These are phyloP conservation scores for Stachybotrys chartarum DNA, from an alignment of 2,329 filamentous ascomycete genomes.

Conservation along the genomic window DNA sequence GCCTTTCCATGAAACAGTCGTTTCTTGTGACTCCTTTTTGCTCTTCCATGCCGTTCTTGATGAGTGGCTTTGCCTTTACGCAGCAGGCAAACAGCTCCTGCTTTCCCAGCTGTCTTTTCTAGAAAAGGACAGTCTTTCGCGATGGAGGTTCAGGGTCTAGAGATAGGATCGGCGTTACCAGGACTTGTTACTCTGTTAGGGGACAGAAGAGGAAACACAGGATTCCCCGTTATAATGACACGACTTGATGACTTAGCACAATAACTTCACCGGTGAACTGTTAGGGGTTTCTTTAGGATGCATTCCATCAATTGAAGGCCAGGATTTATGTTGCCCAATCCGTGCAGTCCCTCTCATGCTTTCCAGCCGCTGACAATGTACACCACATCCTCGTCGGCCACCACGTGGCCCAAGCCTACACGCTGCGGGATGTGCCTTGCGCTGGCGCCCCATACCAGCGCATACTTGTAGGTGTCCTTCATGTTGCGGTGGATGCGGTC, in stretches of 20 bases:
- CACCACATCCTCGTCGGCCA: conserved; percentile 63
- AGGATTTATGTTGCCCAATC: neutral
- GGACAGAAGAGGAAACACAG: conserved; percentile 10
- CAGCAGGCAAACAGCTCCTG: neutral
- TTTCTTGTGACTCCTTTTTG: conserved; percentile 1
- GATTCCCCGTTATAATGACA: conserved; percentile 19
- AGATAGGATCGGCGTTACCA: conserved; percentile 9
- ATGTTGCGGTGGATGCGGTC: conserved; percentile 88
- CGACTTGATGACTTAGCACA: conserved; percentile 17
- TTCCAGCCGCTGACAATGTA: conserved; percentile 60
- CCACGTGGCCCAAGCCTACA: conserved; percentile 76
- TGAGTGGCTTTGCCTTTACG: neutral
- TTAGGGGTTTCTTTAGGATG: conserved; percentile 3
- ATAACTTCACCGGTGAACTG: conserved; percentile 3
- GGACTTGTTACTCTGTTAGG: conserved; percentile 7
- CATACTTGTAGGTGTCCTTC: conserved; percentile 99
- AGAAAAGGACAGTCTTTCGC: neutral
- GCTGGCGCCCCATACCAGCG: conserved; percentile 94
- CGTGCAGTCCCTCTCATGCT: conserved; percentile 33
- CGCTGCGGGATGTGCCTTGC: conserved; percentile 91
- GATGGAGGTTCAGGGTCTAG: neutral
- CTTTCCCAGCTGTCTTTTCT: neutral
- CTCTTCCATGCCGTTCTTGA: neutral
- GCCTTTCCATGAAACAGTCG: conserved; percentile 18
- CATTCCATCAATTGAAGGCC: neutral